Evolutionary conservation across 805 yeast species (phyloP), one percentile per base, ranked within the genome.

Genomic region (Saturnispora zaruensis): DNA sequence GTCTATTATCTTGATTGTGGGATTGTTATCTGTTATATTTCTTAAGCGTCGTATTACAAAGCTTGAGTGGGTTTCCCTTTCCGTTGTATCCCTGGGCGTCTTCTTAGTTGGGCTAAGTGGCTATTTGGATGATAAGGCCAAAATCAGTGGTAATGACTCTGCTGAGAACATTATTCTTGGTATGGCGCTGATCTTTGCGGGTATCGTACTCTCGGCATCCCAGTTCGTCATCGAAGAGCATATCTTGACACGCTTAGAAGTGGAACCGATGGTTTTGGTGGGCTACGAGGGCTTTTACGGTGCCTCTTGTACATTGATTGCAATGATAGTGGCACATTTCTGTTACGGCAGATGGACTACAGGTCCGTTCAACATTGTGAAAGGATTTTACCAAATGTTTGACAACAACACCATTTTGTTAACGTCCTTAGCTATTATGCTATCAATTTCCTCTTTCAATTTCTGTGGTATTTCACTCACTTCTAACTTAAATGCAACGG

Each of bases 141-240:
- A 11, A 2, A 18, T 30, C 20, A 38, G n/a, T 5, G 30, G 14
- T 18, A n/a, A 34, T 33, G 42, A 24, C 4, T 32, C 44, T 9
- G 51, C 56, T 2, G 21, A 48, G 3, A 66, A 71, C 45, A 66
- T 78, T 1, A 60, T 74, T 0, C 54, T 80, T 40, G 95, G 95
- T 6, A 76, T 85, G 53, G 33, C 64, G 0, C 61, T 85, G 37
- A 75, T 86, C 49, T 63, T 83, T 9, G 49, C 76, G 24, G 93
- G 84, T 6, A 85, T 80, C 56, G 59, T 79, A n/a, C 75, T 83
- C 54, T 79, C 82, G 46, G 93, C 93, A 0, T 66, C 81, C 14
- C 95, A 86, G 62, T 86, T 84, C 63, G 93, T 86, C 3, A 71
- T 80, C 37, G 95, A 86, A 60, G 95, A 86, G 59, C 81, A 80